A percentile compares a stretch with the other conserved stretches of the same genome.
Conservation (phyloP, 2,329 filamentous ascomycete genomes). For the Diaporthe ilicicola region DNA sequence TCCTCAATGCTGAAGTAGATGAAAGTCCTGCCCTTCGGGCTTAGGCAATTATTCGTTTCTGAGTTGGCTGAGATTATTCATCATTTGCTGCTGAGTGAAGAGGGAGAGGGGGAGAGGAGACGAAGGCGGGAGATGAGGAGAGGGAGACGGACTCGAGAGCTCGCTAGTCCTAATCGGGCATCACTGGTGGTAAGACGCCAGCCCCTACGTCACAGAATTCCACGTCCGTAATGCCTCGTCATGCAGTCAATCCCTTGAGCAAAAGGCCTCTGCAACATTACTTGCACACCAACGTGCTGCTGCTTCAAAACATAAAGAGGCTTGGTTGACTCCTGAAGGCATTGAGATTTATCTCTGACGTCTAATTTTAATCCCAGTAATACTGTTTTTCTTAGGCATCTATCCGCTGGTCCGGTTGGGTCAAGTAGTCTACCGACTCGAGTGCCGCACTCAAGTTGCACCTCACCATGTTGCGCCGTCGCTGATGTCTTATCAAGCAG, state of each 20-base stretch:
- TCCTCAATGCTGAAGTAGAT: not conserved
- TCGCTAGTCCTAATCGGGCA: not conserved
- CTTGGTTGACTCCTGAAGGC: not conserved
- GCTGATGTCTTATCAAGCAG: too few relatives aligned
- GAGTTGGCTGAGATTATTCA: not conserved
- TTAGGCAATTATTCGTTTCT: not conserved
- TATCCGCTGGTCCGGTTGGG: too few relatives aligned
- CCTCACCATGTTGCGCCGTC: too few relatives aligned
- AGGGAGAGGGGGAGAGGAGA: not conserved
- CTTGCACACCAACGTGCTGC: not conserved
- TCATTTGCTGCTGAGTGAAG: not conserved
- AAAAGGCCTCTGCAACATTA: not conserved
- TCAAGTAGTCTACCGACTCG: too few relatives aligned
- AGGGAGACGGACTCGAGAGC: not conserved
- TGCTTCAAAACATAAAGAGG: not conserved
- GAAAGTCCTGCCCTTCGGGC: not conserved
- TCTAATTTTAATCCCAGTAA: too few relatives aligned
- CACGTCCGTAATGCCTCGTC: not conserved
- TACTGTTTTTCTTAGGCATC: too few relatives aligned
- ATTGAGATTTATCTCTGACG: too few relatives aligned
- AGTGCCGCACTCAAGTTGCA: too few relatives aligned
- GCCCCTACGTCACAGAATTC: conserved; percentile 19
- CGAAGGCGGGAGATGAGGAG: too few relatives aligned
- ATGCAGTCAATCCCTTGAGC: not conserved
- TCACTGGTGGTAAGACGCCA: not conserved